Evolutionary conservation across 345 rosid species (phyloP), one percentile per base, ranked within the genome.

Genomic region (Draba incana): DNA sequence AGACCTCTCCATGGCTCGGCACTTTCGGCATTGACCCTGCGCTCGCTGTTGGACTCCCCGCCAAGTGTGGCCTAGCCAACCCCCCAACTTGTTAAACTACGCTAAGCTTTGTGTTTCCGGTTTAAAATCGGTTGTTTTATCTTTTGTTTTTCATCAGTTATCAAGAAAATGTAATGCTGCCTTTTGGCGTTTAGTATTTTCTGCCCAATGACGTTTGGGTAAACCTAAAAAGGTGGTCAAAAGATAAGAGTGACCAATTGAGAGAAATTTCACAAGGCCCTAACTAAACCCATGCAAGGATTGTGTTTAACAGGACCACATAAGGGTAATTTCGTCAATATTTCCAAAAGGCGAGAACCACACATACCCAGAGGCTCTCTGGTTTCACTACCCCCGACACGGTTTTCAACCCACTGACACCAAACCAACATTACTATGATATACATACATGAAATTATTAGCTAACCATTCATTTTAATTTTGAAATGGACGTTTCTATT

Each of bases 11-110:
- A 7, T 8, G 69, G 82, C 70, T 89, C 65, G 86, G 85, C 23
- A 24, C 86, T 25, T 66, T 85, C 3, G 94, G 94, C 37, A 85
- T 92, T 67, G 92, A 89, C 71, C 88, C 92, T 10, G 57, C 43
- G 3, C 92, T 92, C 5, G 96, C 89, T 44, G 12, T 75, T 79
- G 83, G 43, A 7, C 79, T 89, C 42, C 88, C 92, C 12, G 35
- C 8, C 52, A n/a, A 43, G 30, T 71, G 75, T 62, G 48, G 55
- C 5, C 0, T 53, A 37, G 5, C 75, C 48, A 37, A 71, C 10
- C 50, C 69, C 0, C 75, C 64, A 46, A 63, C 69, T 62, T 71
- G 75, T 45, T 55, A 20, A 20, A 20, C 20, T 20, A 20, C 0
- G 75, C 44, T 55, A 57, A 68, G 27, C 10, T 46, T 20, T 43